Evolutionary conservation across 805 yeast genomes (phyloP), one percentile per base, ranked within the genome.

Genomic region (Sungouiella blattae): DNA sequence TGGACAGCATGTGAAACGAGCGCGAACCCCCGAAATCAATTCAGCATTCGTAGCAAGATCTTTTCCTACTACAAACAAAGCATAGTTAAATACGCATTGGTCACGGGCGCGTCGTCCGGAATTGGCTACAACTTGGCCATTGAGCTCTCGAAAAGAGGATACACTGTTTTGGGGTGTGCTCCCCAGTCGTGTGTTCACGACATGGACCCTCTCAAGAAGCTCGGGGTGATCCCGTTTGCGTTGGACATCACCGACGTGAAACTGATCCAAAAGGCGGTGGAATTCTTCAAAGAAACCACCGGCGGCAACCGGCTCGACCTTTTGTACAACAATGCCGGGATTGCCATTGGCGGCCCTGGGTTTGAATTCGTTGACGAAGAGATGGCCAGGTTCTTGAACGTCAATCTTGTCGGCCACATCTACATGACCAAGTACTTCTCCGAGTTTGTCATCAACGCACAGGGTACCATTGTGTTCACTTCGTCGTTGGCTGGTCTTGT

Each of bases 281-380:
- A 47, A 0, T 46, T 64, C 11, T 50, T 46, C 16, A 23, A 29
- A 6, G 33, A 40, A 4, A 47, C 55, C 17, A 57, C 60, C 18
- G 61, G 55, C 7, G 70, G 67, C 1, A 9, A 12, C 11, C 40
- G 37, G 18, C 43, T 70, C 23, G 63, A 67, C 35, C 44, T 66
- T 5, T 50, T 70, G 20, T 69, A 60, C 50, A 62, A 68, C 42
- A 69, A 69, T 41, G 74, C 72, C 7, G 73, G 74, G 1, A 49
- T 58, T 20, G 24, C 30, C 26, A 28, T 60, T 49, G 34, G 59
- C 35, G 50, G 59, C 2, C 57, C 71, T 0, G 56, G 64, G 8
- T 43, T 56, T n/a, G 72, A 66, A 29, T 40, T 52, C 4, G 51
- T 53, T n/a, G 57, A 55, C 24, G 49, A 44, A 2, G 34, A 43